These are phyloP conservation scores for Artemisia tridentata DNA, from an alignment of 129 eudicot species.

Conservation along the genomic window DNA sequence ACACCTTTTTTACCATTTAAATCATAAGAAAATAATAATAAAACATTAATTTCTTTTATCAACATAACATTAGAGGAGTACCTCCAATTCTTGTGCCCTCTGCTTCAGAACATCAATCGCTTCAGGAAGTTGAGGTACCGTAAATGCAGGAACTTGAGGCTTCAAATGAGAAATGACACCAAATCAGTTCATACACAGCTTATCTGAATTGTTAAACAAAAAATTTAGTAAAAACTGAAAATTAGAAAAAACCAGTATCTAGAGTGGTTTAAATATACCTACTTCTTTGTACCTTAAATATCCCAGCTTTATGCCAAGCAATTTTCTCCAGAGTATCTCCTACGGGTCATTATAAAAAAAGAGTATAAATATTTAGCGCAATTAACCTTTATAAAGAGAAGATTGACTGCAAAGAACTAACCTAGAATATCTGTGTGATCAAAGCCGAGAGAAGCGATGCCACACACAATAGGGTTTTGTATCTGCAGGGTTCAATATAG, in stretches of 20 bases:
- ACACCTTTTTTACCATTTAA: not conserved
- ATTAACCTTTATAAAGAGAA: not conserved
- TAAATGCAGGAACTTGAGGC: constrained; percentile 83
- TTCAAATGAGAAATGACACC: constrained; percentile 48
- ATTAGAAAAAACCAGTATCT: constrained; percentile 5
- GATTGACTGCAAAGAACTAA: constrained; percentile 31
- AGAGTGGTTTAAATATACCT: constrained; percentile 18
- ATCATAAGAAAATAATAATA: not conserved
- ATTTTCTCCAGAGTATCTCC: constrained; percentile 74
- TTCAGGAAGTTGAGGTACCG: constrained; percentile 75
- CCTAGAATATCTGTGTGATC: constrained; percentile 89
- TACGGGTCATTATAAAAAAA: constrained; percentile 27
- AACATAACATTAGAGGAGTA: constrained; percentile 27
- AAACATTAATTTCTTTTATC: not conserved
- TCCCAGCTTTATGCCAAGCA: constrained; percentile 94
- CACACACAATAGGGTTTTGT: constrained; percentile 81
- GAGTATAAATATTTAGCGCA: not conserved
- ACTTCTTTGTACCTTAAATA: constrained; percentile 65
- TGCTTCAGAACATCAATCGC: constrained; percentile 74
- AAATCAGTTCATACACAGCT: constrained; percentile 26
- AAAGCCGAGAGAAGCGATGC: constrained; percentile 86
- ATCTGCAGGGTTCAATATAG: constrained; percentile 49
- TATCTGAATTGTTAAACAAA: constrained; percentile 10
- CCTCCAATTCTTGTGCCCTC: constrained; percentile 58
- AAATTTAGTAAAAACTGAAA: constrained; percentile 23